A percentile compares a stretch with the other conserved stretches of the same genome.
Conservation (phyloP, 2,329 filamentous ascomycete genomes). For the Pseudocercospora ulei region DNA sequence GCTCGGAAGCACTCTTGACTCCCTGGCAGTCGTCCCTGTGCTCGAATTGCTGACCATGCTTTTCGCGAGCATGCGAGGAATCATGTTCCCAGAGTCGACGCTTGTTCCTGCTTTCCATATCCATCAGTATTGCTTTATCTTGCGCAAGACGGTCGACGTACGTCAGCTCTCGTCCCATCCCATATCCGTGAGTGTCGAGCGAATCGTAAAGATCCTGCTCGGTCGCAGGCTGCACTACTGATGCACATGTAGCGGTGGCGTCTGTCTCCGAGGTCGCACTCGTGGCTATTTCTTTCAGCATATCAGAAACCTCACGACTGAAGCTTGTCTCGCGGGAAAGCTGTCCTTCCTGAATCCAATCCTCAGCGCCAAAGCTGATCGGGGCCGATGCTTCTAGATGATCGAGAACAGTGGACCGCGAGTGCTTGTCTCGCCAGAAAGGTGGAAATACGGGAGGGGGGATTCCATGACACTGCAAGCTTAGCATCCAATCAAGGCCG, state of each 20-base stretch:
- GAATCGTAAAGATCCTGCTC: constrained; percentile 48
- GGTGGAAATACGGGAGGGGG: constrained; percentile 31
- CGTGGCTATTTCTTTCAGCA: constrained; percentile 18
- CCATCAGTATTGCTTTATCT: neutral
- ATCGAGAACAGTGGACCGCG: neutral
- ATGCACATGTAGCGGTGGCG: constrained; percentile 3
- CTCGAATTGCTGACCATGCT: neutral
- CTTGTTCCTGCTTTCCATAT: neutral
- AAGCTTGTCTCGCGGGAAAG: neutral
- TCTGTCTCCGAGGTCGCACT: constrained; percentile 15
- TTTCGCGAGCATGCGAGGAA: neutral
- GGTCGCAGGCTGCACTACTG: constrained; percentile 27
- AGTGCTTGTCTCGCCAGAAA: neutral
- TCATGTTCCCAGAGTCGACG: neutral
- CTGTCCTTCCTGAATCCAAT: neutral
- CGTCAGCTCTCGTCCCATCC: neutral
- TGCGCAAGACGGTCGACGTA: too few species aligned
- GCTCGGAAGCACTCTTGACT: too few species aligned
- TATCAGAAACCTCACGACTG: constrained; percentile 15
- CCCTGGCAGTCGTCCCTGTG: too few species aligned
- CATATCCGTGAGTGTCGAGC: constrained; percentile 1
- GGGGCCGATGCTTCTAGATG: neutral
- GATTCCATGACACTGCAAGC: constrained; percentile 32
- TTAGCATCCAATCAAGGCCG: constrained; percentile 34
- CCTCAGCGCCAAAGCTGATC: neutral